Evolutionary conservation across 352 stramenopile species (phyloP).

Genomic region (Phytopythium delawarense): DNA sequence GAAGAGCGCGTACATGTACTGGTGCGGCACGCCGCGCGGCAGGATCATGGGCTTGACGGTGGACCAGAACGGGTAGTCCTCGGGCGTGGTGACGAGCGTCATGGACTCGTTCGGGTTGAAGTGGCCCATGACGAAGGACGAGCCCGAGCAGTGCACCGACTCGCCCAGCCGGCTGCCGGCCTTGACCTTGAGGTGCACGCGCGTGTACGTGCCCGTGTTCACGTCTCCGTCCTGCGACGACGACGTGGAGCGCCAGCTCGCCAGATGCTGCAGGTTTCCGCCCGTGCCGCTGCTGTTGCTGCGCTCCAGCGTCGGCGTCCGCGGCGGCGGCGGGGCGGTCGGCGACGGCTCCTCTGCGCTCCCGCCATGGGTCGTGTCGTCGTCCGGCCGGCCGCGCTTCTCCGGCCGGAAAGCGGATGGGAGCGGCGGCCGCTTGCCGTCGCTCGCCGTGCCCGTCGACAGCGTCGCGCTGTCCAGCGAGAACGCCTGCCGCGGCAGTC

Average conservation of each 20-base stretch:
- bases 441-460: slow-evolving; percentile 22
- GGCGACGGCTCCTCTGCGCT: slow-evolving; percentile 16
- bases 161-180: slow-evolving; percentile 71
- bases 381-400: slow-evolving; percentile 33
- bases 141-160: slow-evolving; percentile 72
- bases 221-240: slow-evolving; percentile 51
- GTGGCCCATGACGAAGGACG: slow-evolving; percentile 84
- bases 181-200: slow-evolving; percentile 68
- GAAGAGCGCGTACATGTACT: slow-evolving; percentile 91
- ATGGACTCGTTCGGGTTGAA: slow-evolving; percentile 89
- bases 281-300: background rate
- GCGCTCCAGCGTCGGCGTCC: slow-evolving; percentile 1
- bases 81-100: slow-evolving; percentile 94
- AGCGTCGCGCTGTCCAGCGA: slow-evolving; percentile 15
- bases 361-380: slow-evolving; percentile 12
- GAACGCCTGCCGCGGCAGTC: slow-evolving; percentile 8
- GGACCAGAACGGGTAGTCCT: slow-evolving; percentile 95
- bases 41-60: slow-evolving; percentile 93
- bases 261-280: slow-evolving; percentile 24
- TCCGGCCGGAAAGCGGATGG: slow-evolving; percentile 37
- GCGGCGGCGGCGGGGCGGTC: background rate
- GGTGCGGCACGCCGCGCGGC: slow-evolving; percentile 71
- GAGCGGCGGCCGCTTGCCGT: slow-evolving; percentile 47
- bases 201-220: slow-evolving; percentile 80
- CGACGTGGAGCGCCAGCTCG: slow-evolving; percentile 26